These are phyloP conservation scores for Elsinoe arachidis DNA, from an alignment of 2,329 filamentous ascomycete genomes.

Conservation along the genomic window DNA sequence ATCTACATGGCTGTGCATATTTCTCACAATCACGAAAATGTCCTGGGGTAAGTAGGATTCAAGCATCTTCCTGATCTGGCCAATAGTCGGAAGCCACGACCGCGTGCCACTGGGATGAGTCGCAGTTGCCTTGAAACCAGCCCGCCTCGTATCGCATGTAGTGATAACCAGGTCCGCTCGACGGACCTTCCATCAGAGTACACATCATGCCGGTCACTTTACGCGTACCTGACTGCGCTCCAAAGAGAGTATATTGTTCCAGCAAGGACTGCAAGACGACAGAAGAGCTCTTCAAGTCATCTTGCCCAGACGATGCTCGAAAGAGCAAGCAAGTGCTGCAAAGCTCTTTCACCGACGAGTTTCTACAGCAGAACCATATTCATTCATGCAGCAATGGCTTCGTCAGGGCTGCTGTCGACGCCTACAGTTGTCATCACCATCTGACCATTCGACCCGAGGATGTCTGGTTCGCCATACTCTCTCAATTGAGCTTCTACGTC, in stretches of 20 bases:
- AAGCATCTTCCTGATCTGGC: no score
- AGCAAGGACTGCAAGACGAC: not conserved
- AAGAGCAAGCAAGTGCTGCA: not conserved
- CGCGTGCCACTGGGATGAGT: no score
- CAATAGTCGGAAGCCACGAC: no score
- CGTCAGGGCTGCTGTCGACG: constrained; percentile 22
- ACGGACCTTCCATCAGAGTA: not conserved
- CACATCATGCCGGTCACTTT: not conserved
- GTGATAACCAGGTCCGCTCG: no score
- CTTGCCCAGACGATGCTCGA: not conserved
- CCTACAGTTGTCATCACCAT: constrained; percentile 42
- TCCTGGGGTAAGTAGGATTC: no score
- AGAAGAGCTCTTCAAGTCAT: not conserved
- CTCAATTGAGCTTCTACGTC: constrained; percentile 40
- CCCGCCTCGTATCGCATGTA: no score
- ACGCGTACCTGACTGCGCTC: not conserved
- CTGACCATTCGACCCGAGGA: constrained; percentile 45
- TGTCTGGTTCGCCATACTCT: constrained; percentile 45
- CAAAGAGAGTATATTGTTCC: not conserved
- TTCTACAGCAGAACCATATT: not conserved
- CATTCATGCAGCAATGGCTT: not conserved
- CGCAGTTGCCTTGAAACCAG: no score
- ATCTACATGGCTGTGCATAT: no score
- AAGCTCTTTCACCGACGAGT: not conserved
- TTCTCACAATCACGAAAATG: no score